These are phyloP conservation scores for Zanthoxylum bungeanum DNA, from an alignment of 345 rosid genomes.

Conservation along the genomic window DNA sequence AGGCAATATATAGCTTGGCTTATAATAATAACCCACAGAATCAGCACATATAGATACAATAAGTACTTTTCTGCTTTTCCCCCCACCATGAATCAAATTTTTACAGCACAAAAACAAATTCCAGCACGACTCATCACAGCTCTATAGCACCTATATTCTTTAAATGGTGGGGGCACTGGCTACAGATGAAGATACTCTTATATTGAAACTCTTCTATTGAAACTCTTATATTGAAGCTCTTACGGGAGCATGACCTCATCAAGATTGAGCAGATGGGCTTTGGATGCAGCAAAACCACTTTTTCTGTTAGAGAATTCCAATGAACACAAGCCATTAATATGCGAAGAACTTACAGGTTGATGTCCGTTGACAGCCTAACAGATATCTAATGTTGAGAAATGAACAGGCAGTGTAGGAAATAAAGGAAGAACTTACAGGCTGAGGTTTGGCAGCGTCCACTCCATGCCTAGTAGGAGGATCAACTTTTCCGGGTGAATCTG, in stretches of 20 bases:
- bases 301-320: constrained; percentile 44
- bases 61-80: constrained; percentile 30
- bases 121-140: constrained; percentile 37
- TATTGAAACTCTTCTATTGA: constrained; percentile 33
- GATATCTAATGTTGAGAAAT: too few species aligned
- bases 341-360: background rate
- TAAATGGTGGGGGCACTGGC: constrained; percentile 40
- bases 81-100: constrained; percentile 39
- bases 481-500: constrained; percentile 62
- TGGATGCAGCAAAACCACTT: constrained; percentile 94
- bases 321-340: background rate
- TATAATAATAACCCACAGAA: constrained; percentile 29
- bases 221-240: constrained; percentile 31
- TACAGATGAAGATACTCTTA: constrained; percentile 31
- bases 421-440: constrained; percentile 54
- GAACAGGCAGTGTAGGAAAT: background rate
- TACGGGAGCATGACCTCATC: constrained; percentile 26
- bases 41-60: constrained; percentile 38
- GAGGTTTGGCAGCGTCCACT: constrained; percentile 65
- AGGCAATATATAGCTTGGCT: constrained; percentile 16
- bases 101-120: constrained; percentile 46
- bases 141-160: constrained; percentile 45
- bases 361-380: background rate
- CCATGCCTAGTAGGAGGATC: constrained; percentile 51
- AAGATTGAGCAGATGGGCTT: constrained; percentile 65